Base-by-base conservation (phyloP, 306 rosid species). In the Hippophae gyantsensis region DNA sequence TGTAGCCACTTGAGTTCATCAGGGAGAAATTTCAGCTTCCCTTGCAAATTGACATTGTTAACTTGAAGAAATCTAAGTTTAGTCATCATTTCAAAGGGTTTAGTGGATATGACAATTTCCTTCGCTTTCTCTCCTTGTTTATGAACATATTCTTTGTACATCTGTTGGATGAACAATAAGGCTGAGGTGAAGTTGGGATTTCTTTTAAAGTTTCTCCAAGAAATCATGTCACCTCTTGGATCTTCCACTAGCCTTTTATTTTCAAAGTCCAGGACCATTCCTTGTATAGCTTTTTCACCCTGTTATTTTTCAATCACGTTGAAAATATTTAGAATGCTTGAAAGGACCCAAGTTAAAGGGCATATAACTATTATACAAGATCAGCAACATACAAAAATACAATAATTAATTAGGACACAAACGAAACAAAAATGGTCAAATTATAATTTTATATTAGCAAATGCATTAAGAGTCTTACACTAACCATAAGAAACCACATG, bases 1-100 rank as follows among this genome's bases (percentile, higher is more conserved):
- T 84, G 82, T 50, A 84, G 60, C 87, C 85, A 84, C 72, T 72
- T 84, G 72, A 84, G 52, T 58, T 52, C 59, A 12, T 65, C 52
- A 3, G 90, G 87, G 43, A 84, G 76, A 26, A 1, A 60, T 57
- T 41, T 69, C 26, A 57, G 66, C 46, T 52, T 59, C 3, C 90
- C 90, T 72, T 71, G 64, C 70, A 81, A 56, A 66, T 69, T 60
- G 66, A 67, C 40, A 69, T 76, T 11, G 62, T 84, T 78, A 61
- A 84, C 81, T 69, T 81, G 79, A 56, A 84, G 90, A 52, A 71
- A 66, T 60, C 75, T 66, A 66, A 81, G 57, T 14, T 58, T 69
- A 51, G 44, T 63, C 90, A 81, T 78, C 57, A 58, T 59, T 68
- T 73, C 65, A 63, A 81, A 65, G 52, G 69, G 45, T 55, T 69